Percentiles rank a stretch among this genome's conserved stretches.
Evolutionary conservation across 805 yeast species (phyloP).

Genomic region (Candida wancherniae): DNA sequence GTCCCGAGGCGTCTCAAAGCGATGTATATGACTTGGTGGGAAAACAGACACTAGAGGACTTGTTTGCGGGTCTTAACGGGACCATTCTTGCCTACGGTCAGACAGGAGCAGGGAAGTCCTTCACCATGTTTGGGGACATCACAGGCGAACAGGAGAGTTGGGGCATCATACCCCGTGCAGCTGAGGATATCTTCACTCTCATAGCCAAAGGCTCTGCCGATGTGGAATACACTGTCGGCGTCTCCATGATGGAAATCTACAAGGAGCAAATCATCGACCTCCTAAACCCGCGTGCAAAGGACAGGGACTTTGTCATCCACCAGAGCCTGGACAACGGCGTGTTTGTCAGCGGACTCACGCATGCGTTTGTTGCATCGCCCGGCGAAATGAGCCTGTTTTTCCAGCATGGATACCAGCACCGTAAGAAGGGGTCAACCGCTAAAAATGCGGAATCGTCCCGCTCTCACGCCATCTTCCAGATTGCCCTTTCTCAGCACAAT

Average conservation of each 20-base stretch:
- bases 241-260: constrained; percentile 76
- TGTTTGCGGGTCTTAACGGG: constrained; percentile 72
- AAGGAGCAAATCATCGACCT: constrained; percentile 74
- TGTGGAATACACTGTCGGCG: constrained; percentile 60
- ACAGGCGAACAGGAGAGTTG: constrained; percentile 16
- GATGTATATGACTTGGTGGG: constrained; percentile 59
- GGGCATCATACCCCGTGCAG: constrained; percentile 73
- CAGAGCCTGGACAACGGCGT: constrained; percentile 64
- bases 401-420: constrained; percentile 50
- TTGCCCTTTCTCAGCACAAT: constrained; percentile 61
- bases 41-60: constrained; percentile 59
- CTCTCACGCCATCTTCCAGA: constrained; percentile 74
- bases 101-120: constrained; percentile 72
- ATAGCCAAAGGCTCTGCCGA: constrained; percentile 45
- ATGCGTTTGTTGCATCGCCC: constrained; percentile 53
- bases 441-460: constrained; percentile 74
- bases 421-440: constrained; percentile 58
- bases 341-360: constrained; percentile 65
- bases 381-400: constrained; percentile 56
- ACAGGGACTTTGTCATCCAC: constrained; percentile 46
- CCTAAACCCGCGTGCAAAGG: constrained; percentile 30
- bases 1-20: constrained; percentile 44
- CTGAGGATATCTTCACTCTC: constrained; percentile 57
- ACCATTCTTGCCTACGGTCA: constrained; percentile 78
- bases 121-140: constrained; percentile 65